A percentile compares a stretch with the other conserved stretches of the same genome.
phyloP scores from a whole-genome alignment of 1,284 basidiomycete genomes.

The Pisolithus thermaeus region DNA sequence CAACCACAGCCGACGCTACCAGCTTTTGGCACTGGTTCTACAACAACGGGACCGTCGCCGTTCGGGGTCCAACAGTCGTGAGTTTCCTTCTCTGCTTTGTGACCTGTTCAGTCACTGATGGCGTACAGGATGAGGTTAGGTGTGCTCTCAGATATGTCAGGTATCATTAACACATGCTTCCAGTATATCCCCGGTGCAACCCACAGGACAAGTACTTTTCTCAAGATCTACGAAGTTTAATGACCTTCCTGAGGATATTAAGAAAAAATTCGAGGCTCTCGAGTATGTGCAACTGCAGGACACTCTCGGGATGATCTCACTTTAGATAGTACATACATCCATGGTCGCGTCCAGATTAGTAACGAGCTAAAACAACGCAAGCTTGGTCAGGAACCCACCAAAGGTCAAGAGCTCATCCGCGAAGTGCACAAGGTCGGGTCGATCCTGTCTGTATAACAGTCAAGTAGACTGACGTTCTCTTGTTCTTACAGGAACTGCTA shows the following conservation, averaged over 20 bases:
- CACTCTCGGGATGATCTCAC: constrained; percentile 5
- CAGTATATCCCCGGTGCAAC: constrained; percentile 24
- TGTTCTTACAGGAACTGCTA: constrained; percentile 51
- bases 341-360: constrained; percentile 70
- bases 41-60: constrained; percentile 23
- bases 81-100: constrained; percentile 2
- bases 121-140: constrained; percentile 23
- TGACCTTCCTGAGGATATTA: constrained; percentile 70
- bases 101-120: neutral
- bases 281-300: constrained; percentile 44
- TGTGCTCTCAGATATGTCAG: neutral
- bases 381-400: constrained; percentile 67
- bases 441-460: neutral
- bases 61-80: constrained; percentile 38
- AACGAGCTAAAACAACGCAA: constrained; percentile 72
- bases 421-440: constrained; percentile 55
- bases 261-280: constrained; percentile 59
- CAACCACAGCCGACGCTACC: constrained; percentile 31
- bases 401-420: constrained; percentile 63
- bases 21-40: constrained; percentile 13
- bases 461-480: neutral
- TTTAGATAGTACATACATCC: constrained; percentile 55
- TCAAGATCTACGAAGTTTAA: constrained; percentile 79
- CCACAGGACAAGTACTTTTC: constrained; percentile 43
- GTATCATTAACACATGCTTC: neutral